These are phyloP conservation scores for Fusarium sp. DNA, from an alignment of 2,329 filamentous ascomycete genomes.

Conservation along the genomic window DNA sequence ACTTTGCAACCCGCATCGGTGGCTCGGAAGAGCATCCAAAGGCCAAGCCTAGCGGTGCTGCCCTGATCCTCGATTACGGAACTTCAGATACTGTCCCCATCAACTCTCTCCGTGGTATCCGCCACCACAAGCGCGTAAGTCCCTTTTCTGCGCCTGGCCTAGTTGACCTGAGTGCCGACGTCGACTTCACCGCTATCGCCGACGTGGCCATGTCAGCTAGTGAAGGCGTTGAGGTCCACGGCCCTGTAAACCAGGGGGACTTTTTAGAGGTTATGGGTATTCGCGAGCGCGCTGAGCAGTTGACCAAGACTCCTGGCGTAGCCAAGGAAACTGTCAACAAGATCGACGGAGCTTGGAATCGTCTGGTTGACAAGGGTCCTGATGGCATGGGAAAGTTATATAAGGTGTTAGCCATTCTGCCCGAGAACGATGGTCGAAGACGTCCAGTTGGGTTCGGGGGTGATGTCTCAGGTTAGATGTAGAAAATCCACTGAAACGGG, in stretches of 20 bases:
- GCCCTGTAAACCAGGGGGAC: constrained; percentile 85
- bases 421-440: constrained; percentile 79
- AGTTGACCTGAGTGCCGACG: constrained; percentile 91
- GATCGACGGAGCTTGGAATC: constrained; percentile 80
- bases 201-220: constrained; percentile 83
- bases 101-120: constrained; percentile 92
- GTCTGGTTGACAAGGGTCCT: constrained; percentile 84
- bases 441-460: constrained; percentile 94
- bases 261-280: constrained; percentile 89
- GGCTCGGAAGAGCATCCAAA: constrained; percentile 71
- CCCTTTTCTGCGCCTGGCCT: constrained; percentile 84
- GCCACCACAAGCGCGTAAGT: constrained; percentile 79
- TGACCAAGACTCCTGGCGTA: constrained; percentile 64
- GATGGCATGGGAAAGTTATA: constrained; percentile 95
- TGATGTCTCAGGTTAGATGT: constrained; percentile 57
- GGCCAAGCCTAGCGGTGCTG: constrained; percentile 79
- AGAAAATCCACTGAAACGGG: not conserved
- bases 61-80: constrained; percentile 96
- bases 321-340: constrained; percentile 66
- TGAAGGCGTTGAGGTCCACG: constrained; percentile 88
- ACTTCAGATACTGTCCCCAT: constrained; percentile 81
- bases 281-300: constrained; percentile 77
- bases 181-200: constrained; percentile 90
- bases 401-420: constrained; percentile 91
- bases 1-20: constrained; percentile 88